A percentile compares a stretch with the other conserved stretches of the same genome.
Evolutionary conservation across 2,329 filamentous ascomycete genomes (phyloP).

Genomic region (Xylaria sp.): DNA sequence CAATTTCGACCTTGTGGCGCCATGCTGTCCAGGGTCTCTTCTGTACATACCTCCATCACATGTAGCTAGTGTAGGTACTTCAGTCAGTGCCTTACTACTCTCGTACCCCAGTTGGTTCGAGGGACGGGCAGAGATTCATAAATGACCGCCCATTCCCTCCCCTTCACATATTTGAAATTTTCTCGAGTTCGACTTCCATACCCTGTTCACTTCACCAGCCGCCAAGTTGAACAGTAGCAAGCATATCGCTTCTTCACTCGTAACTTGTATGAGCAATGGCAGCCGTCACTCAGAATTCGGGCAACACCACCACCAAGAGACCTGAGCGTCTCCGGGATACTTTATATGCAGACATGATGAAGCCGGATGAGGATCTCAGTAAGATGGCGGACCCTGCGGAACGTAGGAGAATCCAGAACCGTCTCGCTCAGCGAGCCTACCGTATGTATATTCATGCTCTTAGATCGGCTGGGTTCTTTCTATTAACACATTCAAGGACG

Average conservation of each 20-base stretch:
- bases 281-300: constrained; percentile 31
- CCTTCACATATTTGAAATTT: constrained; percentile 32
- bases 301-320: constrained; percentile 37
- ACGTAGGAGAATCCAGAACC: constrained; percentile 41
- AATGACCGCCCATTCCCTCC: constrained; percentile 29
- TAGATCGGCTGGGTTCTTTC: background rate
- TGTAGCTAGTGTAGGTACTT: constrained; percentile 1
- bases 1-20: constrained; percentile 36
- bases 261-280: constrained; percentile 36
- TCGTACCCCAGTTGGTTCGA: constrained; percentile 25
- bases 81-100: constrained; percentile 32
- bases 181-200: constrained; percentile 32
- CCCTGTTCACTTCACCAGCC: constrained; percentile 20
- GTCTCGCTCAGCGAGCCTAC: constrained; percentile 41
- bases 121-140: constrained; percentile 31
- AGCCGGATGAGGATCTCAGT: constrained; percentile 43
- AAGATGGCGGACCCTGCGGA: constrained; percentile 42
- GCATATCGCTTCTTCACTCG: constrained; percentile 25
- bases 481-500: constrained; percentile 37
- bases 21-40: constrained; percentile 30
- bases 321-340: constrained; percentile 41
- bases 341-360: constrained; percentile 43
- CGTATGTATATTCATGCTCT: constrained; percentile 35
- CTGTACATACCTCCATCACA: no score
- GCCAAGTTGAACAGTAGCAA: constrained; percentile 28